phyloP scores from a whole-genome alignment of 345 rosid species.

The Murraya paniculata region DNA sequence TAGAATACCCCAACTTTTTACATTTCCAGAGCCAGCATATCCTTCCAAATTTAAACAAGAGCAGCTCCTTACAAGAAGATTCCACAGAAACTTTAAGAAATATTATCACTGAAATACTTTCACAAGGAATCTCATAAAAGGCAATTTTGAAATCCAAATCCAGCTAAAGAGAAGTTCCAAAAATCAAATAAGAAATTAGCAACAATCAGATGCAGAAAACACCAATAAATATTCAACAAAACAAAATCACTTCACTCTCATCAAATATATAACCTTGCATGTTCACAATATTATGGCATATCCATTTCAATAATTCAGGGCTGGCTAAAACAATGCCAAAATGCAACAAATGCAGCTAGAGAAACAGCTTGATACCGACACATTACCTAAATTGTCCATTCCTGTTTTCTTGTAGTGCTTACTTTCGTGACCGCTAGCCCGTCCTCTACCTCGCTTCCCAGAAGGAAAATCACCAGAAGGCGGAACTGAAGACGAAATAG shows the following conservation, averaged over 20 bases:
- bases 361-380: slow-evolving; percentile 1
- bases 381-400: slow-evolving; percentile 50
- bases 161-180: slow-evolving; percentile 3
- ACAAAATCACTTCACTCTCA: slow-evolving; percentile 3
- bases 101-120: slow-evolving; percentile 11
- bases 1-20: slow-evolving; percentile 19
- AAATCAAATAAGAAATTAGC: slow-evolving; percentile 12
- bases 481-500: slow-evolving; percentile 48
- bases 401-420: slow-evolving; percentile 50
- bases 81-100: slow-evolving; percentile 25
- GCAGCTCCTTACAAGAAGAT: slow-evolving; percentile 28
- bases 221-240: neutral
- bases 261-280: neutral
- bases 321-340: neutral
- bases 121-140: slow-evolving; percentile 24
- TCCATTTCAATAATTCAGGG: neutral
- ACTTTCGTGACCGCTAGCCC: slow-evolving; percentile 40
- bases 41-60: slow-evolving; percentile 24
- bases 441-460: slow-evolving; percentile 46
- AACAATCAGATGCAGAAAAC: slow-evolving; percentile 12
- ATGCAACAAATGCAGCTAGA: neutral
- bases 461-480: slow-evolving; percentile 39
- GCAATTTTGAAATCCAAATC: slow-evolving; percentile 12
- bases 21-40: slow-evolving; percentile 20
- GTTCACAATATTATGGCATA: neutral